Evolutionary conservation across 805 yeast species (phyloP).

Genomic region (Yarrowia keelungensis): DNA sequence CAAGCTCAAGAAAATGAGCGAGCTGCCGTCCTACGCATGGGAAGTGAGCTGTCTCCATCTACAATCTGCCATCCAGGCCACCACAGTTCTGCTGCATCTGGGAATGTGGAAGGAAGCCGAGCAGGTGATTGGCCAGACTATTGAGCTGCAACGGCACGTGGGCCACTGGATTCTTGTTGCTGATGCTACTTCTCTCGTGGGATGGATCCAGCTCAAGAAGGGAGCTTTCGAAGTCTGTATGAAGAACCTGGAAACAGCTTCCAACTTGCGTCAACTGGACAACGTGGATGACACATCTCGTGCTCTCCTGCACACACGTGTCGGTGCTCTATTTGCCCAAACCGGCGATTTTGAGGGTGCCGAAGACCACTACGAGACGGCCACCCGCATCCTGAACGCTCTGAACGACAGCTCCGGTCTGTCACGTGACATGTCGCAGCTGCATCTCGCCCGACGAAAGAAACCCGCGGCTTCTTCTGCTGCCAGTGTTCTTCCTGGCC

Average conservation of each 20-base stretch:
- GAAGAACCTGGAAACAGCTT: conserved; percentile 1
- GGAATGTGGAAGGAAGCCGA: conserved; percentile 34
- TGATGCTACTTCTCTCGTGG: not conserved
- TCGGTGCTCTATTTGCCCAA: conserved; percentile 12
- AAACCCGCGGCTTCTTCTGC: conserved; percentile 11
- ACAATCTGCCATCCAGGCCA: not conserved
- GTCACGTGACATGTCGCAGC: conserved; percentile 29
- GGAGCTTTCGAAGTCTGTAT: conserved; percentile 14
- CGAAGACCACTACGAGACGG: not conserved
- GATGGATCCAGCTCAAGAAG: conserved; percentile 16
- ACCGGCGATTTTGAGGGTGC: conserved; percentile 14
- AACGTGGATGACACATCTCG: conserved; percentile 2
- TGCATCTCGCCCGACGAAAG: conserved; percentile 26
- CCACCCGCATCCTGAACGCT: conserved; percentile 9
- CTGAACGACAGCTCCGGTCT: conserved; percentile 6
- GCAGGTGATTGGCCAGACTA: conserved; percentile 3
- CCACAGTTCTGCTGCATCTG: conserved; percentile 1
- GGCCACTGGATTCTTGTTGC: conserved; percentile 5
- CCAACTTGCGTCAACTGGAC: conserved; percentile 2
- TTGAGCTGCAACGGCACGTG: not conserved
- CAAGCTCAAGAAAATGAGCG: not conserved
- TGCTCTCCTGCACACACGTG: conserved; percentile 1
- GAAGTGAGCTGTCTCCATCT: conserved; percentile 10
- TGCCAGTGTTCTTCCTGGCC: conserved; percentile 10
- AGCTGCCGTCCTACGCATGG: conserved; percentile 2